These are phyloP conservation scores for Phytophthora palmivora DNA, from an alignment of 352 stramenopile species.

Conservation along the genomic window DNA sequence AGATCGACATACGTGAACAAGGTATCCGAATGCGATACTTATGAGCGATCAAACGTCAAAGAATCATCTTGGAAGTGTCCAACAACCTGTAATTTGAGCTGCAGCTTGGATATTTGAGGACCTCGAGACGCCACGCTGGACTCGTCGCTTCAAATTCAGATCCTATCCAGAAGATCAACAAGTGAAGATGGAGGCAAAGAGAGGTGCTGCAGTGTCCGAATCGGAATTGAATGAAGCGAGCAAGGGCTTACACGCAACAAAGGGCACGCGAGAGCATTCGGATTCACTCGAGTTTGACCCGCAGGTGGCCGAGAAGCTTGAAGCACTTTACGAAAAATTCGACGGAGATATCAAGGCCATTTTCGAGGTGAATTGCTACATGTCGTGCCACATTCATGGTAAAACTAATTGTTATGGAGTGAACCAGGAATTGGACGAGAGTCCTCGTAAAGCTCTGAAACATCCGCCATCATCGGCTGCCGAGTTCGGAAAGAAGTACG, in stretches of 20 bases:
- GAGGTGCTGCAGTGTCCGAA: slow-evolving; percentile 48
- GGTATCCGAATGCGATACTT: slow-evolving; percentile 37
- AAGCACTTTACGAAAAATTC: slow-evolving; percentile 67
- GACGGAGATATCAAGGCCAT: slow-evolving; percentile 70
- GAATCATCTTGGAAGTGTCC: slow-evolving; percentile 13
- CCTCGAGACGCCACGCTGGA: slow-evolving; percentile 3
- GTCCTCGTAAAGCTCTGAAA: slow-evolving; percentile 80
- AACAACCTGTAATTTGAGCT: background rate
- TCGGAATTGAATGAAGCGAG: slow-evolving; percentile 68
- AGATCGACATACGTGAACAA: slow-evolving; percentile 22
- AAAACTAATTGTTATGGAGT: background rate
- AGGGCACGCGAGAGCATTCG: slow-evolving; percentile 62
- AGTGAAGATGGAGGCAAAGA: slow-evolving; percentile 69
- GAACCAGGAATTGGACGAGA: slow-evolving; percentile 73
- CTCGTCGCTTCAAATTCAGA: slow-evolving; percentile 27
- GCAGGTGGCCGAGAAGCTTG: slow-evolving; percentile 57
- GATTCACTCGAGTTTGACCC: slow-evolving; percentile 80
- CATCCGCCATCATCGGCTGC: slow-evolving; percentile 61
- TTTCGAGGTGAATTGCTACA: slow-evolving; percentile 52
- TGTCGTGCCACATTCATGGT: background rate
- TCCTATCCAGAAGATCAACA: slow-evolving; percentile 6
- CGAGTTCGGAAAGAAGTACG: slow-evolving; percentile 84
- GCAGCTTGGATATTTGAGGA: background rate
- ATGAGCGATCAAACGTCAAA: slow-evolving; percentile 25
- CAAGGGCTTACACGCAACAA: slow-evolving; percentile 69